Percentiles rank a stretch among this genome's conserved stretches.
phyloP scores from a whole-genome alignment of 75 land plant genomes.

The Sequoia sempervirens region DNA sequence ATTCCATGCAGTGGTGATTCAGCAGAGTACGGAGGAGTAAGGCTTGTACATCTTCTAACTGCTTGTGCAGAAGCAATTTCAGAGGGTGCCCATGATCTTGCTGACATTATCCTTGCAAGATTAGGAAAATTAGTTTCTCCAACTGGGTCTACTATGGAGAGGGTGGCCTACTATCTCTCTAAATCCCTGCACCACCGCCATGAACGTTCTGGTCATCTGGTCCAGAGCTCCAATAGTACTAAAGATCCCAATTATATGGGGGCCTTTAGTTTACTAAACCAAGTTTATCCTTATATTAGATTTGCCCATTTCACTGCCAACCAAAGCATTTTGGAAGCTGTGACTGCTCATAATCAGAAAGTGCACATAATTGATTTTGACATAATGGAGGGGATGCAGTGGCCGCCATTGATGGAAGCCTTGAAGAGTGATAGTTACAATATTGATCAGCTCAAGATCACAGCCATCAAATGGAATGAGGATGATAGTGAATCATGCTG shows the following conservation, averaged over 20 bases:
- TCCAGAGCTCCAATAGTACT: not conserved
- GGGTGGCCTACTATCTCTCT: constrained; percentile 45
- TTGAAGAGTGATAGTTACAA: constrained; percentile 13
- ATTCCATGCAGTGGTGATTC: not conserved
- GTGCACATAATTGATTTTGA: constrained; percentile 63
- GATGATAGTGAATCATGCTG: not conserved
- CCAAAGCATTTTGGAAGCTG: constrained; percentile 11
- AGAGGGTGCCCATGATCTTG: constrained; percentile 30
- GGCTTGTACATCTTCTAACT: constrained; percentile 42
- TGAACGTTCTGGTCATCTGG: not conserved
- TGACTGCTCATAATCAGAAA: not conserved
- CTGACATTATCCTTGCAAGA: constrained; percentile 53
- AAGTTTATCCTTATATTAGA: constrained; percentile 4
- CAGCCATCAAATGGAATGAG: not conserved
- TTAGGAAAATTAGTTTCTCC: constrained; percentile 52
- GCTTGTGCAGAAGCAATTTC: constrained; percentile 25
- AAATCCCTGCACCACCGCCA: constrained; percentile 18
- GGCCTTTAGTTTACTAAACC: constrained; percentile 2
- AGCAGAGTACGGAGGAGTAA: constrained; percentile 27
- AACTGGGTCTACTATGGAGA: constrained; percentile 33
- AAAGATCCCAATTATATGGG: not conserved
- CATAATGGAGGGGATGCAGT: constrained; percentile 58
- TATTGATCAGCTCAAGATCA: not conserved
- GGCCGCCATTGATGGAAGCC: constrained; percentile 75
- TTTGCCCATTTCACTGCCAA: constrained; percentile 11